Evolutionary conservation across 306 rosid species (phyloP), one percentile per base, ranked within the genome.

Genomic region (Elaeagnus macrophylla): DNA sequence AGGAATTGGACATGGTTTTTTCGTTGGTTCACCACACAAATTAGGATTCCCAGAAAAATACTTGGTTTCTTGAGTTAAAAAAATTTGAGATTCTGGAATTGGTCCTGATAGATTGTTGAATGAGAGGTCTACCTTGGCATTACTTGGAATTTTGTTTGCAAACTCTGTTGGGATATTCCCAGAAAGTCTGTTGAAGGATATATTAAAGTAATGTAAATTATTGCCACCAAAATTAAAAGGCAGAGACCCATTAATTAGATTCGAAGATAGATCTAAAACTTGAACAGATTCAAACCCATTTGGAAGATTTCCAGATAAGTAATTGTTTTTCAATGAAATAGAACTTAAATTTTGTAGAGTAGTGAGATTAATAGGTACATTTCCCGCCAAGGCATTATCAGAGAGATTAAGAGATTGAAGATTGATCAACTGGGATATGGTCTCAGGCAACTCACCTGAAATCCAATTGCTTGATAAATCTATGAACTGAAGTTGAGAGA

Each of bases 361-460:
- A 7, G 77, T 62, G 1, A 93, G 71, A 53, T 56, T 63, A 11
- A 53, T 1, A 3, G 96, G 99, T 0, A 93, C 6, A 6, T 73
- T 80, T 60, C 96, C 99, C 46, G 67, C 75, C 65, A 93, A 75
- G 51, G 82, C 76, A 70, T 93, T 93, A 58, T 88, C 93, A 9
- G 99, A 93, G 37, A 93, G 86, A 48, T 84, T 81, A 37, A 93
- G 89, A 51, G 47, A 32, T 51, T 51, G 74, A 6, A 93, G 84
- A 43, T 41, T 67, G 38, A n/a, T 25, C 15, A 77, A 81, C 64
- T 51, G 63, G 0, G 70, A 9, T 7, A 72, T 2, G 14, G 76
- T 54, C 4, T 67, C 79, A 0, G 93, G 94, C 53, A 86, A 13
- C 71, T 62, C 80, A 0, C 88, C 96, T 10, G 83, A 53, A 50